A percentile compares a stretch with the other conserved stretches of the same genome.
Conservation (phyloP, 108 stramenopile species). For the Cyclotella choctawhatcheeana region DNA sequence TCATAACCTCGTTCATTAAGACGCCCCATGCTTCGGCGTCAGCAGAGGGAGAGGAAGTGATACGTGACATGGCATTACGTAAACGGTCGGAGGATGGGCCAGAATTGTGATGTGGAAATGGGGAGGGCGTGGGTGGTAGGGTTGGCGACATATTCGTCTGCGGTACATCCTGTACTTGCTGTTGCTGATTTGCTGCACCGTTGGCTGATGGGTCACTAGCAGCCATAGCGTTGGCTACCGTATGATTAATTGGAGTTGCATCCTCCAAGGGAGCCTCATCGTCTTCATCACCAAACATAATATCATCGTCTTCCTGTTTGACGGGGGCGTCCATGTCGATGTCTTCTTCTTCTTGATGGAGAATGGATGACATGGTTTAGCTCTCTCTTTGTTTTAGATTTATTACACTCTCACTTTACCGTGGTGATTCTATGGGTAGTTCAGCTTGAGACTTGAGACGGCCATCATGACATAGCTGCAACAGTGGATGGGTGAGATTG, state of each 20-base stretch:
- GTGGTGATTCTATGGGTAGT: too few relatives aligned
- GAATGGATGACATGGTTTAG: constrained; percentile 7
- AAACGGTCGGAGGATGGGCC: constrained; percentile 79
- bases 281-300: constrained; percentile 1
- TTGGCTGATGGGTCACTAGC: not conserved
- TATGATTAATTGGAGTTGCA: not conserved
- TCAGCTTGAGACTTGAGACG: too few relatives aligned
- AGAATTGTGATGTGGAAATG: constrained; percentile 79
- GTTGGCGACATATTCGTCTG: constrained; percentile 25
- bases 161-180: constrained; percentile 16
- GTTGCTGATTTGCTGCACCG: not conserved
- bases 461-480: too few relatives aligned
- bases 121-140: constrained; percentile 51
- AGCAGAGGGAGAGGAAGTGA: constrained; percentile 57
- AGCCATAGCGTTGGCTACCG: not conserved
- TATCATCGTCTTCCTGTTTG: not conserved
- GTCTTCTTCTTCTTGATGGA: not conserved
- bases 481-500: too few relatives aligned
- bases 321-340: not conserved
- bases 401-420: too few relatives aligned
- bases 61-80: constrained; percentile 81
- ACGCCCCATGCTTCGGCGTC: constrained; percentile 91
- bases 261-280: constrained; percentile 19
- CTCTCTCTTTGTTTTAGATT: too few relatives aligned
- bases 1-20: constrained; percentile 71